A percentile compares a stretch with the other conserved stretches of the same genome.
Evolutionary conservation across 768 basidiomycete genomes (phyloP).

Genomic region (Suillus lakei): DNA sequence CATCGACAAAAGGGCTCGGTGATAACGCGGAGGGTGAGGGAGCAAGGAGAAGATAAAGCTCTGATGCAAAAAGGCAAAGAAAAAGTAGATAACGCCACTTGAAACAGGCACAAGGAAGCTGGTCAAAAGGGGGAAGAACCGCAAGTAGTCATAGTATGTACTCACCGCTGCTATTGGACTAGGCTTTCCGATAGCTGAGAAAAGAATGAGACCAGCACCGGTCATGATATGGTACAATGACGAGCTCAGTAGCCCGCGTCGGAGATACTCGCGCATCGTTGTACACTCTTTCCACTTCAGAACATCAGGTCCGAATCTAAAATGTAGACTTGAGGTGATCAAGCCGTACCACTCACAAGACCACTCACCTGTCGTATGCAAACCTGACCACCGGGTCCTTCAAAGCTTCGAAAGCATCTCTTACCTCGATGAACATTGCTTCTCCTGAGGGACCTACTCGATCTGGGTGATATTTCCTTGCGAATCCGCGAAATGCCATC

Average conservation of each 20-base stretch:
- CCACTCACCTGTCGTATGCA: slow-evolving; percentile 79
- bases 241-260: slow-evolving; percentile 63
- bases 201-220: slow-evolving; percentile 59
- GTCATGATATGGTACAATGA: slow-evolving; percentile 72
- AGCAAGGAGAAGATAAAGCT: slow-evolving; percentile 67
- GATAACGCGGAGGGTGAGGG: slow-evolving; percentile 49
- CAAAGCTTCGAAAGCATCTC: slow-evolving; percentile 78
- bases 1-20: slow-evolving; percentile 29
- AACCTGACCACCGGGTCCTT: slow-evolving; percentile 79
- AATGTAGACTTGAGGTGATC: slow-evolving; percentile 12
- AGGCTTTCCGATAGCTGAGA: slow-evolving; percentile 62
- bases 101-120: slow-evolving; percentile 14
- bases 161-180: slow-evolving; percentile 71
- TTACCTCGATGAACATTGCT: slow-evolving; percentile 67
- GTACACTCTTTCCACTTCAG: slow-evolving; percentile 67
- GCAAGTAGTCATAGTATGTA: slow-evolving; percentile 22
- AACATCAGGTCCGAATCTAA: slow-evolving; percentile 80
- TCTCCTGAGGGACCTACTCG: slow-evolving; percentile 62
- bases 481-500: slow-evolving; percentile 75
- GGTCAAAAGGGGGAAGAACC: slow-evolving; percentile 11
- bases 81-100: slow-evolving; percentile 87
- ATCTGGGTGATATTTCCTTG: slow-evolving; percentile 78
- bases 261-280: slow-evolving; percentile 73
- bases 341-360: slow-evolving; percentile 5
- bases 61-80: slow-evolving; percentile 59